Evolutionary conservation across 768 basidiomycete genomes (phyloP), one percentile per base, ranked within the genome.

Genomic region (Agrocybe pediades): DNA sequence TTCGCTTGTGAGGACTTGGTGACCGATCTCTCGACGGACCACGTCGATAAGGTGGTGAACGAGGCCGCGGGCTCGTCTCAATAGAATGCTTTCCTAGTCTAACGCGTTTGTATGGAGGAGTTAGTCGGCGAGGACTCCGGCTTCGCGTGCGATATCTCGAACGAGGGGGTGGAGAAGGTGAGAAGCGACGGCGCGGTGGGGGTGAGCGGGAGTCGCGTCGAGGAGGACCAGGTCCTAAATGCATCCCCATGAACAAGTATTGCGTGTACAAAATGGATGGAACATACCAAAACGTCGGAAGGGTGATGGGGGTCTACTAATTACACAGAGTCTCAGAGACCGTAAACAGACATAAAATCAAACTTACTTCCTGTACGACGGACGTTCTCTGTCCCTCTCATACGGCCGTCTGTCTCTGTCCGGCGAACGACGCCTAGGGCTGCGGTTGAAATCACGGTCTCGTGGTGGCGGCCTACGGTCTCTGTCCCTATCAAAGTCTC

Each of bases 81-180:
- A 66, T 63, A 26, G 70, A 65, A 53, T 69, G 67, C 39, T 69
- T 68, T 15, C 67, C 70, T 16, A 68, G 49, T 49, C 63, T 64
- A 43, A 68, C 52, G 9, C 58, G 50, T 54, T 57, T 62, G 7
- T 54, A 53, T 8, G 57, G 57, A 25, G 65, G 56, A 29, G 60
- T 51, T 20, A 67, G 62, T 25, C 52, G 65, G 46, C 46, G 52
- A 41, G 64, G 62, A 50, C 67, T 68, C n/a, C 54, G 60, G 44
- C 55, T 63, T 13, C 66, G 64, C 24, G 68, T 50, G 16, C 59
- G 61, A 9, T 49, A 45, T 40, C 63, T 58, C 29, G 54, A 50
- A 45, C 63, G 64, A 51, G 51, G 46, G 21, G 51, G 44, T 20
- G 63, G 62, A 20, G 63, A 59, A 25, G 64, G 55, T 33, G 60